These are phyloP conservation scores for Flaveria ramosissima DNA, from an alignment of 129 eudicot genomes.

Conservation along the genomic window DNA sequence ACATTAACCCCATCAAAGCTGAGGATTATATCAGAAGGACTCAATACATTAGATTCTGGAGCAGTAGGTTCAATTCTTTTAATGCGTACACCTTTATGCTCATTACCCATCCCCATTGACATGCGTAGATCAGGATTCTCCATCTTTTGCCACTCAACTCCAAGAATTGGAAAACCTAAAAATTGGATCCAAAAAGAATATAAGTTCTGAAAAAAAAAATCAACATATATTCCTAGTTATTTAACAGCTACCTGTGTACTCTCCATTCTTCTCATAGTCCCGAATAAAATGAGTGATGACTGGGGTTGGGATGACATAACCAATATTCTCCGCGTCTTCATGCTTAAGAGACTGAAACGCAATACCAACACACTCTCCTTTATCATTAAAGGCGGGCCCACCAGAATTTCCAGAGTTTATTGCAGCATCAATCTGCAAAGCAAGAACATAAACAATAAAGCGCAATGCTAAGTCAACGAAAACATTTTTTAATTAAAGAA, in stretches of 20 bases:
- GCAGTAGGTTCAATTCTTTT: constrained; percentile 67
- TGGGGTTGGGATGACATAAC: constrained; percentile 68
- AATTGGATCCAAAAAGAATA: neutral
- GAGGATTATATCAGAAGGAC: constrained; percentile 55
- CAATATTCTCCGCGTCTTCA: constrained; percentile 67
- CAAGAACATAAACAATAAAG: constrained; percentile 17
- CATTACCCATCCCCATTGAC: constrained; percentile 57
- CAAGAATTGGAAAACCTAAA: constrained; percentile 62
- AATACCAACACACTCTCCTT: constrained; percentile 63
- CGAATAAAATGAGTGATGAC: constrained; percentile 58
- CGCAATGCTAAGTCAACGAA: constrained; percentile 6
- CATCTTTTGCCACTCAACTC: constrained; percentile 70
- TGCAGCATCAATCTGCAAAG: constrained; percentile 65
- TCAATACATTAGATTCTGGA: constrained; percentile 55
- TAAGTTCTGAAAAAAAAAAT: neutral
- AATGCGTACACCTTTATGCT: constrained; percentile 62
- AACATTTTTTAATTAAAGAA: neutral
- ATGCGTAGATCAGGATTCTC: constrained; percentile 63
- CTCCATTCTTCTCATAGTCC: constrained; percentile 60
- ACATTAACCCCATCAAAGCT: constrained; percentile 63
- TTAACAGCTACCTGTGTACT: constrained; percentile 49
- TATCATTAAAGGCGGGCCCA: constrained; percentile 61
- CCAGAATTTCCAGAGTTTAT: constrained; percentile 70
- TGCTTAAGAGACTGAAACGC: constrained; percentile 72
- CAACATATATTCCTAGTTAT: neutral